Percentiles rank a stretch among this genome's conserved stretches.
Conservation (phyloP, 2,329 filamentous ascomycete species). For the Albifimbria verrucaria region DNA sequence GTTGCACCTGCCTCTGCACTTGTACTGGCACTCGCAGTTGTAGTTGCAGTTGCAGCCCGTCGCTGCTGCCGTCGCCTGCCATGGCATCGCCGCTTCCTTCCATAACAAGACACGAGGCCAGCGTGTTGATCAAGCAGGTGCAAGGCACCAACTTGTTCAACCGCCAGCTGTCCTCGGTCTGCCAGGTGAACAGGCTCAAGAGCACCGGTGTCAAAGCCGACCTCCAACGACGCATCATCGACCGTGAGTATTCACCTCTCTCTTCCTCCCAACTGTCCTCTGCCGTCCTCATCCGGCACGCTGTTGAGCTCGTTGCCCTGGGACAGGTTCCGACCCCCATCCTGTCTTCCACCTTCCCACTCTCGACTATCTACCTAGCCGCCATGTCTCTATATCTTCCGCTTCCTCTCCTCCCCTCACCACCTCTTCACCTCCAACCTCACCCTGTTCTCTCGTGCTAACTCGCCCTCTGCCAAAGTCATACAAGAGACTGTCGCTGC, state of each 20-base stretch:
- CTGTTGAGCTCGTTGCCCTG: too few relatives aligned
- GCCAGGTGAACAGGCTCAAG: slow-evolving; percentile 68
- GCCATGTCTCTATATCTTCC: too few relatives aligned
- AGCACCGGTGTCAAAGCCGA: slow-evolving; percentile 83
- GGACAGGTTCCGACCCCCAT: too few relatives aligned
- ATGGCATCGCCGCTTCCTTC: slow-evolving; percentile 23
- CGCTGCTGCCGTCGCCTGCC: background rate
- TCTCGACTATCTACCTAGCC: too few relatives aligned
- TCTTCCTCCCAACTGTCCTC: slow-evolving; percentile 3
- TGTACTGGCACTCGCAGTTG: too few relatives aligned
- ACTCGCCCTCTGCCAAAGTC: slow-evolving; percentile 25
- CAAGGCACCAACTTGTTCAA: slow-evolving; percentile 47
- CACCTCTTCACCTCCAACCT: background rate
- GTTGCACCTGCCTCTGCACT: too few relatives aligned
- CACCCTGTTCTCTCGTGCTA: background rate
- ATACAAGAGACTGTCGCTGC: slow-evolving; percentile 35
- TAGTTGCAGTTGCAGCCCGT: background rate
- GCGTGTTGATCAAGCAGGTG: slow-evolving; percentile 40
- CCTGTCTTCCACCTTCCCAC: too few relatives aligned
- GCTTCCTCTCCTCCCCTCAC: background rate
- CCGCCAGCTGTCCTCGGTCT: slow-evolving; percentile 71
- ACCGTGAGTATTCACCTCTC: slow-evolving; percentile 54
- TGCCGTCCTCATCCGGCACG: too few relatives aligned
- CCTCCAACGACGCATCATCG: slow-evolving; percentile 73
- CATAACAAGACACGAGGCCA: slow-evolving; percentile 39